These are phyloP conservation scores for Plasmodium gonderi DNA, from an alignment of 169 alveolate species.

Conservation along the genomic window DNA sequence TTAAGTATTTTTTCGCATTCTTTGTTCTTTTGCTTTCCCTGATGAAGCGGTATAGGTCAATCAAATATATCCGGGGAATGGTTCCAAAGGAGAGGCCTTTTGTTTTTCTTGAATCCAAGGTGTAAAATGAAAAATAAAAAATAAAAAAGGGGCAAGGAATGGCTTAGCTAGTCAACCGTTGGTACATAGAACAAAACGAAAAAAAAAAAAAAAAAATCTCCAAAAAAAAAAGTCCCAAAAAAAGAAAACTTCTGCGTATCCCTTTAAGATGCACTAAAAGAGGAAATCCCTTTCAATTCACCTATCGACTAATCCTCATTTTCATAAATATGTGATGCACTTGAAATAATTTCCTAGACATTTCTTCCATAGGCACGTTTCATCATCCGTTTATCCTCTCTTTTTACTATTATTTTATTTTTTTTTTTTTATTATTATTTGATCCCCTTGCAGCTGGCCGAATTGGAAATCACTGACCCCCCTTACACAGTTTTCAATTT, in stretches of 20 bases:
- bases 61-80: neutral
- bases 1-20: neutral
- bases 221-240: neutral
- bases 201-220: neutral
- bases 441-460: neutral
- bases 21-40: neutral
- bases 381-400: neutral
- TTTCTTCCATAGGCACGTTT: neutral
- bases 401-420: neutral
- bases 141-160: neutral
- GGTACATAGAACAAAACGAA: too few species aligned
- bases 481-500: constrained; percentile 67
- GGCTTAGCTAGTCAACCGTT: too few species aligned
- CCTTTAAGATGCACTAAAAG: neutral
- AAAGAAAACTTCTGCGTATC: neutral
- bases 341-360: neutral
- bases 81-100: neutral
- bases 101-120: neutral
- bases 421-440: neutral
- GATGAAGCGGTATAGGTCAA: neutral
- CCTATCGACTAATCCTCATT: too few species aligned
- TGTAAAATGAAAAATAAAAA: neutral
- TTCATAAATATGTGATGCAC: too few species aligned
- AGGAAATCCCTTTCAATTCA: too few species aligned
- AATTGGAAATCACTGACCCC: constrained; percentile 33